Evolutionary conservation across 306 rosid genomes (phyloP).

Genomic region (Inga laurina): DNA sequence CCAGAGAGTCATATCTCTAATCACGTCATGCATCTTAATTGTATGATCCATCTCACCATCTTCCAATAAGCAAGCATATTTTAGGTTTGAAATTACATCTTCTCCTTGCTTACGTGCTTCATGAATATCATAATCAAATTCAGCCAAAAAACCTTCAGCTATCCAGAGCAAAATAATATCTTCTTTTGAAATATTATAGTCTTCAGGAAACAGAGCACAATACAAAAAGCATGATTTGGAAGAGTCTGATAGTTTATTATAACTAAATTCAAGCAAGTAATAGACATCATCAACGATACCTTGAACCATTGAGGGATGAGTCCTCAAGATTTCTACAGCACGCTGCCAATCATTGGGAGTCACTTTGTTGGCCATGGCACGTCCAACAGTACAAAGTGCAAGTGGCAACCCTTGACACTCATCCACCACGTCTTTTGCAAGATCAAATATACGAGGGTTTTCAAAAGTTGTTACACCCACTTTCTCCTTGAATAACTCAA

Average conservation of each 20-base stretch:
- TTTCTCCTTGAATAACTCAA: not conserved
- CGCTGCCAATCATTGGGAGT: not conserved
- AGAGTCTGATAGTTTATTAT: not conserved
- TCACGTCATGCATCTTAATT: conserved; percentile 12
- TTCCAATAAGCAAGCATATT: not conserved
- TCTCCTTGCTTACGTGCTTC: not conserved
- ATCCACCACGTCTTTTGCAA: not conserved
- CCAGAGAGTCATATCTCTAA: not conserved
- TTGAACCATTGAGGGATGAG: not conserved
- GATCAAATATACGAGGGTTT: not conserved
- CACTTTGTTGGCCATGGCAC: not conserved
- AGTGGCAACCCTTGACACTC: conserved; percentile 1
- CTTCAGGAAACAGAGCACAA: not conserved
- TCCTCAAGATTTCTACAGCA: not conserved
- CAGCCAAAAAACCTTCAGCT: not conserved
- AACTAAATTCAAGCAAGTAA: conserved; percentile 6
- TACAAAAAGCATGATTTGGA: not conserved
- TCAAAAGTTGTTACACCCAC: not conserved
- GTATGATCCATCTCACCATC: not conserved
- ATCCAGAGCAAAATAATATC: not conserved
- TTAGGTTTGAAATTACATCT: not conserved
- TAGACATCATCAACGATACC: conserved; percentile 3
- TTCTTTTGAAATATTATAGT: not conserved
- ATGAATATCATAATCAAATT: not conserved
- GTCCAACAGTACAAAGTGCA: not conserved